Conservation (phyloP, 306 rosid genomes). For the Arachis stenosperma region DNA sequence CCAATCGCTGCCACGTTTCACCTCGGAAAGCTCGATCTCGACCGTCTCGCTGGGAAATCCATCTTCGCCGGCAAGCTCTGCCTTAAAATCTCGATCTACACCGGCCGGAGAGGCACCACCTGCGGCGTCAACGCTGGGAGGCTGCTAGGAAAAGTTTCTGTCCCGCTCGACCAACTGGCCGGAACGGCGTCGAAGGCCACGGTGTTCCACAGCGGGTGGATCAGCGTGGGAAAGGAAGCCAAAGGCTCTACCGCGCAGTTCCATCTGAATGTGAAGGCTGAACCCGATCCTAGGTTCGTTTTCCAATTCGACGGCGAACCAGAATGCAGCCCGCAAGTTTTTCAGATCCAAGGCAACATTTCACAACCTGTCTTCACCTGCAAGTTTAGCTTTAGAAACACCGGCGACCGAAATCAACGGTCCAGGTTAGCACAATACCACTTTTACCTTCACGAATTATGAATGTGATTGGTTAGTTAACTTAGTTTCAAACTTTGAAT, state of each 20-base stretch:
- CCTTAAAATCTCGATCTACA: constrained; percentile 63
- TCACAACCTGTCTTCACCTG: constrained; percentile 77
- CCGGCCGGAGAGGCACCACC: constrained; percentile 61
- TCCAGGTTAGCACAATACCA: constrained; percentile 46
- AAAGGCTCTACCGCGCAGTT: constrained; percentile 64
- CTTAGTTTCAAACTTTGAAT: background rate
- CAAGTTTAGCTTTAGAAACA: constrained; percentile 69
- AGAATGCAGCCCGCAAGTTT: constrained; percentile 76
- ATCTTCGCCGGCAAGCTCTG: constrained; percentile 51
- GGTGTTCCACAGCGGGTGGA: constrained; percentile 68
- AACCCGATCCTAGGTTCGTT: constrained; percentile 76
- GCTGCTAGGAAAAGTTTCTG: constrained; percentile 54
- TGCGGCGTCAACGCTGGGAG: constrained; percentile 70
- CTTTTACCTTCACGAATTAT: background rate
- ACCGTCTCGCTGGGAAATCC: constrained; percentile 47
- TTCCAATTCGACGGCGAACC: constrained; percentile 83
- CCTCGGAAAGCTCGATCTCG: constrained; percentile 63
- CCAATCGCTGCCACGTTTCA: constrained; percentile 67
- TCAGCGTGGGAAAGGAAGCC: constrained; percentile 59
- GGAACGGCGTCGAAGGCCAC: constrained; percentile 52
- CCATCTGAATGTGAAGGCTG: constrained; percentile 70
- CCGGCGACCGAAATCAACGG: constrained; percentile 64
- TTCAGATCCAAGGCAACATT: constrained; percentile 71
- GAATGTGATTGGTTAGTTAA: constrained; percentile 10
- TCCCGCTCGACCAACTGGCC: constrained; percentile 53